phyloP scores from a whole-genome alignment of 441 rosid genomes.

The Corymbia citriodora region DNA sequence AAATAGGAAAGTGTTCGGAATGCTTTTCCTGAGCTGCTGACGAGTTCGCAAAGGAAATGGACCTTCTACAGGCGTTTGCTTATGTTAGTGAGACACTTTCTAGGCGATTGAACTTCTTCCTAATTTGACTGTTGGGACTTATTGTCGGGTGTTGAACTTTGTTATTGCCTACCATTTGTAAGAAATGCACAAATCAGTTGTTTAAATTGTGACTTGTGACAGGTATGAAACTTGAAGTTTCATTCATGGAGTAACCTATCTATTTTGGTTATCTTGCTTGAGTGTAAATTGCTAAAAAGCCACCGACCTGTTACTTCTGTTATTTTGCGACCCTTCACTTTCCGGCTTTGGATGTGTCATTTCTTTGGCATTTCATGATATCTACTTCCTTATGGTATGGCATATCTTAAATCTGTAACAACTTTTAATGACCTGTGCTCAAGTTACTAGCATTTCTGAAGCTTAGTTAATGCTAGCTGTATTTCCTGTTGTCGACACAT shows the following conservation, averaged over 20 bases:
- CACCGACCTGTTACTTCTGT: neutral
- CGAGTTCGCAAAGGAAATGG: neutral
- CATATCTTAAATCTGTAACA: neutral
- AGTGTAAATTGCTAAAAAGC: neutral
- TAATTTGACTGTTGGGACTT: neutral
- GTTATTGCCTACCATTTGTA: neutral
- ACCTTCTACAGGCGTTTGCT: neutral
- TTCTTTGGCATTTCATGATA: neutral
- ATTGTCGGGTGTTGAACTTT: neutral
- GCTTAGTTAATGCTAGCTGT: neutral
- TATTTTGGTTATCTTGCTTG: neutral
- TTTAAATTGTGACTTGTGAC: neutral
- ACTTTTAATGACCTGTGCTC: neutral
- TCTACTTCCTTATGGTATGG: neutral
- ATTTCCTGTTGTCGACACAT: neutral
- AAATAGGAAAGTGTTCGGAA: neutral
- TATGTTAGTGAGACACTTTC: neutral
- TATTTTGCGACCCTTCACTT: neutral
- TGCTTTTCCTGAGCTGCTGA: neutral
- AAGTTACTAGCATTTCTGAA: neutral
- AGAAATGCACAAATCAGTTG: neutral
- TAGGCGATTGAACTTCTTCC: neutral
- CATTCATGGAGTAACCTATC: neutral
- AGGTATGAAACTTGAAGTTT: neutral
- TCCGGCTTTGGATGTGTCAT: neutral